Percentiles rank a stretch among this genome's conserved stretches.
Conservation (phyloP, 805 yeast genomes). For the Wickerhamomyces sydowiorum region DNA sequence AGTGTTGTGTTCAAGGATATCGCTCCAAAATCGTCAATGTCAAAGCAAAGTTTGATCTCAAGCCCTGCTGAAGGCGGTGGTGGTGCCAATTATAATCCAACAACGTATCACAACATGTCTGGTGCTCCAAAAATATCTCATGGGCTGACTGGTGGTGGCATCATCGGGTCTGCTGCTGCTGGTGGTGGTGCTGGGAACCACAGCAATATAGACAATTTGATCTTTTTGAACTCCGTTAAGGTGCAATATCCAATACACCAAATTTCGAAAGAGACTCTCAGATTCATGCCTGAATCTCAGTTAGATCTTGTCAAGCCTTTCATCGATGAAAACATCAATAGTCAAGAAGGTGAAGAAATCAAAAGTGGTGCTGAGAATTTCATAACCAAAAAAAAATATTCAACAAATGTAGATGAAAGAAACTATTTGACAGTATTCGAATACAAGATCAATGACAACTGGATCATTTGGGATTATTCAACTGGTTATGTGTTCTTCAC, state of each 20-base stretch:
- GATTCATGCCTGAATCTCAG: constrained; percentile 19
- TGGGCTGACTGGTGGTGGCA: too few relatives aligned
- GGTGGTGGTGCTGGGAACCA: not conserved
- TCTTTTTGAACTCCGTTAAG: constrained; percentile 12
- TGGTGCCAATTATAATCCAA: too few relatives aligned
- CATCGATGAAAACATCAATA: not conserved
- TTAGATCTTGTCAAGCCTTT: constrained; percentile 9
- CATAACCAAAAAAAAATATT: constrained; percentile 43
- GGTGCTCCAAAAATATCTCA: too few relatives aligned
- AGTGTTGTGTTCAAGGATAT: not conserved
- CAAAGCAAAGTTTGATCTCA: not conserved
- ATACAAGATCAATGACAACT: constrained; percentile 59
- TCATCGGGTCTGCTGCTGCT: too few relatives aligned
- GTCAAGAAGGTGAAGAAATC: not conserved
- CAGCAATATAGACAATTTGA: constrained; percentile 5
- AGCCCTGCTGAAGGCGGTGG: not conserved
- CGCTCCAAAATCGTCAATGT: not conserved
- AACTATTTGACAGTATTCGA: constrained; percentile 67
- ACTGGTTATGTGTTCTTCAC: constrained; percentile 86
- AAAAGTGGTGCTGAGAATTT: constrained; percentile 3
- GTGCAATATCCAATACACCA: constrained; percentile 13
- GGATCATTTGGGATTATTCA: constrained; percentile 81
- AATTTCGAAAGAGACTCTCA: constrained; percentile 8
- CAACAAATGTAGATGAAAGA: constrained; percentile 70
- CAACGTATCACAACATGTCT: too few relatives aligned